These are phyloP conservation scores for Phytopythium kandeliae DNA, from an alignment of 352 stramenopile genomes.

Conservation along the genomic window DNA sequence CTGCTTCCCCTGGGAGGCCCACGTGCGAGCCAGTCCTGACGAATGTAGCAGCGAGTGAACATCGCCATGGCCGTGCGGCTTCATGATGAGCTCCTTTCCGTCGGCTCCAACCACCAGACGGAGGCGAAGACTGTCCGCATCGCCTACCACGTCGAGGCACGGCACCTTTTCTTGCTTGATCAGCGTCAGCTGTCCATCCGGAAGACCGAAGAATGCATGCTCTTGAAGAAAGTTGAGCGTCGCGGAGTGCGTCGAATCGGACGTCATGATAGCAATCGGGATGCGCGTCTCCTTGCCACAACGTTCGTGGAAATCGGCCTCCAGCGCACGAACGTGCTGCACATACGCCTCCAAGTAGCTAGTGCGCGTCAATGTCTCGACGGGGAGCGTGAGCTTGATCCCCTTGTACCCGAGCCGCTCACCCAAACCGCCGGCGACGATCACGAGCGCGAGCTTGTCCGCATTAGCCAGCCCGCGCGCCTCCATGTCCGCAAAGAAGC, in stretches of 20 bases:
- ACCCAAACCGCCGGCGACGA: constrained; percentile 96
- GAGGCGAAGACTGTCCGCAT: constrained; percentile 63
- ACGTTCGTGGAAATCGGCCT: constrained; percentile 31
- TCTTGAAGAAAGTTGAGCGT: constrained; percentile 88
- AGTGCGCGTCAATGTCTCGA: constrained; percentile 87
- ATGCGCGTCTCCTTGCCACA: constrained; percentile 33
- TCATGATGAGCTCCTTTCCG: constrained; percentile 76
- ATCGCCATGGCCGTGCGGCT: constrained; percentile 98
- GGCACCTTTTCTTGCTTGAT: constrained; percentile 98
- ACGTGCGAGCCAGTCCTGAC: constrained; percentile 63
- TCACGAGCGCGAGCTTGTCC: constrained; percentile 89
- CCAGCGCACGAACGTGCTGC: constrained; percentile 91
- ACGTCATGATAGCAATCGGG: constrained; percentile 98
- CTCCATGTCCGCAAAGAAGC: constrained; percentile 44
- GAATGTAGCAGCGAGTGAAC: constrained; percentile 93
- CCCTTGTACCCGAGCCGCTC: constrained; percentile 95
- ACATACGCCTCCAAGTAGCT: constrained; percentile 94
- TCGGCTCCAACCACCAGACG: constrained; percentile 24
- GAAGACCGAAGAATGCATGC: constrained; percentile 94
- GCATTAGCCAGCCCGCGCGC: constrained; percentile 45
- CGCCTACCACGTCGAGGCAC: constrained; percentile 39
- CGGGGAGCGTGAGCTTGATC: constrained; percentile 96
- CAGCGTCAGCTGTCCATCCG: constrained; percentile 88
- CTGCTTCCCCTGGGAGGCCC: constrained; percentile 79
- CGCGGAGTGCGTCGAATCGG: constrained; percentile 91